Evolutionary conservation across 163 green algal genomes (phyloP), one percentile per base, ranked within the genome.

Genomic region (Chloromonas sp.): DNA sequence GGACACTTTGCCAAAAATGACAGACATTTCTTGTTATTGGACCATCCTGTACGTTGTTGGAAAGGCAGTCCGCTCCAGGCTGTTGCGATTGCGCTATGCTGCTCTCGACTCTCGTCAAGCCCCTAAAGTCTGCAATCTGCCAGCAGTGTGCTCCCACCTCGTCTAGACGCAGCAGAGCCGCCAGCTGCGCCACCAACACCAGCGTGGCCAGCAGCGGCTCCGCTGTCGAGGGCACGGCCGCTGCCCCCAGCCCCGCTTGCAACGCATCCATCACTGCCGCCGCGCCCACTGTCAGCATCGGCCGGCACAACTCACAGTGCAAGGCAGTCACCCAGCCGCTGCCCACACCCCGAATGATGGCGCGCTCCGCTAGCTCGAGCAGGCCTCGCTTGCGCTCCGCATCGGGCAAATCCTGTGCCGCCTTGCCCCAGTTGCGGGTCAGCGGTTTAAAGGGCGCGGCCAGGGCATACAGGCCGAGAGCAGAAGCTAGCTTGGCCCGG

Each of bases 241-340:
- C 92, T 11, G 82, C 84, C 0, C 87, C 82, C 14, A 96, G 78
- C 2, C 89, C 89, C 1, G 88, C 82, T 14, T 85, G 81, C 61
- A 94, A 62, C 0, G 92, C 87, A 8, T 89, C 83, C 81, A 90
- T 85, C 60, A 93, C 79, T 0, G 79, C 2, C 57, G 36, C 70
- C 8, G 78, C 85, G 13, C 70, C 80, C 58, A 93, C 92, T 86
- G 95, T 91, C 70, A 98, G 91, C 95, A 98, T 98, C 57, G 95
- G 94, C 14, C 94, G 89, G 0, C 91, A 90, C 82, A 97, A 94
- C 86, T 96, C 93, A 0, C 93, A 91, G 85, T 98, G 94, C 13
- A 84, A 92, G 60, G 93, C 93, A 0, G 85, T 90, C 83, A 94
- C 91, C 95, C 95, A 98, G 0, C 93, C 58, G 83, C 92, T 88